A percentile compares a stretch with the other conserved stretches of the same genome.
Evolutionary conservation across 163 green algal species (phyloP).

Genomic region (Prototheca stagnorum): DNA sequence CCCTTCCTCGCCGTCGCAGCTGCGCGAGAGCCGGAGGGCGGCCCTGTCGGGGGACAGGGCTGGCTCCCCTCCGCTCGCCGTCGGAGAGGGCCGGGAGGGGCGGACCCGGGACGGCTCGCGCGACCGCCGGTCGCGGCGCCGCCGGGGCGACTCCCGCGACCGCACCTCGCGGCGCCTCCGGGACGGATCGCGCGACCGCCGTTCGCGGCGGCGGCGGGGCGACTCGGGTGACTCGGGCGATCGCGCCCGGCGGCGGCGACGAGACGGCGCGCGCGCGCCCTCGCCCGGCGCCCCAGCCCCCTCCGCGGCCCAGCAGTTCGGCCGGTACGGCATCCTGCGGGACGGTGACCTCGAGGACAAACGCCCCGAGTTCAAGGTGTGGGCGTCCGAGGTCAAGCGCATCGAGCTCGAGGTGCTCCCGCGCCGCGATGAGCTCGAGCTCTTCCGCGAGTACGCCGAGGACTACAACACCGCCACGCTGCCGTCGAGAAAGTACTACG

Average conservation of each 20-base stretch:
- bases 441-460: slow-evolving; percentile 75
- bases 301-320: slow-evolving; percentile 27
- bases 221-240: not conserved
- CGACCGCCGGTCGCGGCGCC: too few relatives aligned
- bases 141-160: slow-evolving; percentile 1
- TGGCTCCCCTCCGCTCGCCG: too few relatives aligned
- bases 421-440: slow-evolving; percentile 54
- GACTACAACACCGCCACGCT: slow-evolving; percentile 55
- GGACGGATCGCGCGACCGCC: not conserved
- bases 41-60: too few relatives aligned
- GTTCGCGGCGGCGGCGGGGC: too few relatives aligned
- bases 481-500: slow-evolving; percentile 63
- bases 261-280: not conserved
- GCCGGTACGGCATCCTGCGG: slow-evolving; percentile 64
- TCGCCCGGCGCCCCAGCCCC: not conserved
- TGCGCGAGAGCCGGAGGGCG: too few relatives aligned
- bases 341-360: slow-evolving; percentile 56
- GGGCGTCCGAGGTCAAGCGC: slow-evolving; percentile 55
- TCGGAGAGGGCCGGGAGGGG: too few relatives aligned
- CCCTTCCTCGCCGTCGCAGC: too few relatives aligned
- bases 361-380: slow-evolving; percentile 62
- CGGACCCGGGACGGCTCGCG: too few relatives aligned
- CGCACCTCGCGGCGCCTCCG: not conserved
- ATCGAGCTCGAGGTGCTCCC: slow-evolving; percentile 53
- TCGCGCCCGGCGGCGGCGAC: not conserved